A percentile compares a stretch with the other conserved stretches of the same genome.
Conservation (phyloP, 2,329 filamentous ascomycete species). For the Alternaria hordeiaustralica region DNA sequence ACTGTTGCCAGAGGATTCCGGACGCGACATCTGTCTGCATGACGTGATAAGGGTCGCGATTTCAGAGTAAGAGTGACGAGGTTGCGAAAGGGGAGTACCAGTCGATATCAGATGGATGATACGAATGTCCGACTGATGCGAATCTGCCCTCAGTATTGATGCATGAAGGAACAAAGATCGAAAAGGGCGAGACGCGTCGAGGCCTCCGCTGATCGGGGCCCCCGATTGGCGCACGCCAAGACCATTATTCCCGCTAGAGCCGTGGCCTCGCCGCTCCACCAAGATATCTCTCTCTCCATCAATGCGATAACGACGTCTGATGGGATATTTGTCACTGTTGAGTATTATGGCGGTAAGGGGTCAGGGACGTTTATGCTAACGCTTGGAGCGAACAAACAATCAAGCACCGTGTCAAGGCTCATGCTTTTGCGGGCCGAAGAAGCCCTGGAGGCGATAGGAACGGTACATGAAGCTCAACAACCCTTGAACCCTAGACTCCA, state of each 20-base stretch:
- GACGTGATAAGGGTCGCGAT: constrained; percentile 6
- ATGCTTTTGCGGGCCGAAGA: neutral
- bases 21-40: constrained; percentile 16
- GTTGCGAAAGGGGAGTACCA: neutral
- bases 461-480: neutral
- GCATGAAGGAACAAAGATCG: constrained; percentile 1
- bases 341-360: neutral
- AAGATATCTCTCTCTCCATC: neutral
- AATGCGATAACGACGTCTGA: neutral
- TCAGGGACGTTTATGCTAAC: neutral
- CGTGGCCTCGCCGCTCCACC: neutral
- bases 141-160: constrained; percentile 1
- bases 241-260: neutral
- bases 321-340: neutral
- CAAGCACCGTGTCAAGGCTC: neutral
- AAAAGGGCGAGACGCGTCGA: constrained; percentile 1
- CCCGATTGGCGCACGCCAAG: constrained; percentile 3
- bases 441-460: neutral
- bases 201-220: neutral
- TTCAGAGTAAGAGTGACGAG: neutral
- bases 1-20: constrained; percentile 15
- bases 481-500: neutral
- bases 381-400: neutral
- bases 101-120: neutral
- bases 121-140: neutral